Percentiles rank a stretch among this genome's conserved stretches.
phyloP scores from a whole-genome alignment of 139 green algal species.

The Chlamydomonas applanata region DNA sequence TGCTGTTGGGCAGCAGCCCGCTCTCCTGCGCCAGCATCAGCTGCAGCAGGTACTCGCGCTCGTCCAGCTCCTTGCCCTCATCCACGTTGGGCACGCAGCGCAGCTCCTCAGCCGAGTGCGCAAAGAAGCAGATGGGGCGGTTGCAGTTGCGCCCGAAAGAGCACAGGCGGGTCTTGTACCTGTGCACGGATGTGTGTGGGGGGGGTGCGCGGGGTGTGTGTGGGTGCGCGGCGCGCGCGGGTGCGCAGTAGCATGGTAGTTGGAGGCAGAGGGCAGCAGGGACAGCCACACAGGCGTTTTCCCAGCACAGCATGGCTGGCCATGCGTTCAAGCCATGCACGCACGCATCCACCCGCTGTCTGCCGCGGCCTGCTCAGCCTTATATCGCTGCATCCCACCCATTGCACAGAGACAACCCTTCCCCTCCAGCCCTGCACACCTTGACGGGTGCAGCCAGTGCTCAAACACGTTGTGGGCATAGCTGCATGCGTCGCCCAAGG shows the following conservation, averaged over 20 bases:
- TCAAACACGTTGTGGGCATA: constrained; percentile 90
- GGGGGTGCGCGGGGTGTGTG: too few relatives aligned
- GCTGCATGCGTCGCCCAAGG: constrained; percentile 68
- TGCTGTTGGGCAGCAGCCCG: constrained; percentile 21
- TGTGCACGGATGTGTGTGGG: too few relatives aligned
- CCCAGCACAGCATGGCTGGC: too few relatives aligned
- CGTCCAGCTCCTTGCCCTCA: constrained; percentile 25
- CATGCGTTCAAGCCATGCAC: too few relatives aligned
- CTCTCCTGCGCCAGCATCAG: constrained; percentile 37
- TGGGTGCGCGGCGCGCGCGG: background rate
- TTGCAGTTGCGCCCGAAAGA: constrained; percentile 52
- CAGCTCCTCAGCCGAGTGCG: constrained; percentile 46
- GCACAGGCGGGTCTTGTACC: constrained; percentile 60
- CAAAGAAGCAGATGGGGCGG: constrained; percentile 63
- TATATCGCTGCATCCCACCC: background rate
- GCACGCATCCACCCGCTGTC: too few relatives aligned
- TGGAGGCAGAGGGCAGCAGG: too few relatives aligned
- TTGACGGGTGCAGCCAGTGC: constrained; percentile 86
- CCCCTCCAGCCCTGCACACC: constrained; percentile 36
- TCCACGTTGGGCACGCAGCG: constrained; percentile 30
- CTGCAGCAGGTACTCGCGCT: constrained; percentile 42
- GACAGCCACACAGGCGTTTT: too few relatives aligned
- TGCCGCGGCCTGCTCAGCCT: too few relatives aligned
- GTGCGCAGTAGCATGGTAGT: background rate
- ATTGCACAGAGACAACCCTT: background rate